phyloP scores from a whole-genome alignment of 2,329 filamentous ascomycete species.

The Paecilomyces dactylethromorphus region DNA sequence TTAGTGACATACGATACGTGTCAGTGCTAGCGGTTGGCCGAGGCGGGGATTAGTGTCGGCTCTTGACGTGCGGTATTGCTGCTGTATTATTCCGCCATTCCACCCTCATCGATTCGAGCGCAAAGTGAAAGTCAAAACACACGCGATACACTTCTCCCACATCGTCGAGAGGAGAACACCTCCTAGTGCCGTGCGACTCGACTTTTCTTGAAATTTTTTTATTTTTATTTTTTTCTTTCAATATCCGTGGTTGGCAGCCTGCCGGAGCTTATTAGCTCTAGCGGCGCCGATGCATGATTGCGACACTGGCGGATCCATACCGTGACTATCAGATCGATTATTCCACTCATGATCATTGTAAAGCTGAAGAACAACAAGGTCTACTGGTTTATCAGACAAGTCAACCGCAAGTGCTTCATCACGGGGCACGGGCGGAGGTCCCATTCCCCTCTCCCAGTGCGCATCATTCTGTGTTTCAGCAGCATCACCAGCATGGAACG shows the following conservation, averaged over 20 bases:
- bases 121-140: background rate
- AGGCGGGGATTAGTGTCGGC: background rate
- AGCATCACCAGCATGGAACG: constrained; percentile 39
- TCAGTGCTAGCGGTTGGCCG: background rate
- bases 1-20: background rate
- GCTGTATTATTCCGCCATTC: background rate
- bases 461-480: constrained; percentile 28
- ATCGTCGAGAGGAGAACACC: background rate
- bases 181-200: background rate
- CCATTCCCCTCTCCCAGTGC: constrained; percentile 25
- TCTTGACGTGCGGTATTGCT: background rate
- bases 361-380: constrained; percentile 58
- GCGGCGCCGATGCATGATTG: constrained; percentile 67
- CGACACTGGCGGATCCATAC: constrained; percentile 69
- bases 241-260: constrained; percentile 32
- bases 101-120: background rate
- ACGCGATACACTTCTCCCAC: background rate
- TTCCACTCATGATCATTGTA: constrained; percentile 60
- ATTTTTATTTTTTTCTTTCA: constrained; percentile 1
- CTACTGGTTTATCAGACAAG: constrained; percentile 56
- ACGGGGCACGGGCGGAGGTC: constrained; percentile 25
- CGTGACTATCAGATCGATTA: constrained; percentile 72
- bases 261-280: constrained; percentile 68
- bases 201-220: background rate
- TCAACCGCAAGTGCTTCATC: constrained; percentile 30